Evolutionary conservation across 2,329 filamentous ascomycete species (phyloP), one percentile per base, ranked within the genome.

Genomic region (Colletotrichum lupini): DNA sequence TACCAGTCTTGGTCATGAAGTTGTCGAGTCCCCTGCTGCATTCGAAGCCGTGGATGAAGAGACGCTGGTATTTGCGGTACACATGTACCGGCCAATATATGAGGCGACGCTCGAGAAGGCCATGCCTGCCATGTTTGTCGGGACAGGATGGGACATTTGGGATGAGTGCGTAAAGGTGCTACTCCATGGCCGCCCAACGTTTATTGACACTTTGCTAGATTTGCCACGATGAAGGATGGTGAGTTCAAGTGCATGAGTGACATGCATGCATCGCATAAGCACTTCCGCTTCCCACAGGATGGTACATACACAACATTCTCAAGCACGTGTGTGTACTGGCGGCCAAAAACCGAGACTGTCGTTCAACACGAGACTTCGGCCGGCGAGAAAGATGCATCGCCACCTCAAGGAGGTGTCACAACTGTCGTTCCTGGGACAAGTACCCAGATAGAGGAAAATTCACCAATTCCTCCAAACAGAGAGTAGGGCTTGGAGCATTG

Each of bases 51-150:
- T 93, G 11, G 83, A 86, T 19, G 60, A 78, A 0, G 77, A 81
- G 0, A 87, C 89, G 0, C 78, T 94, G 1, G 83, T 92, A 2
- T 94, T 89, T 75, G 91, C 89, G 1, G 85, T 93, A 0, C 92
- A 93, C 63, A 85, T 91, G 71, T 90, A 91, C 69, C 83, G 82
- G 26, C 83, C 81, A 49, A 85, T 88, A 53, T 93, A 90, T 62
- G 82, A 87, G 26, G 79, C 84, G 6, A 85, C 90, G 0, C 80
- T 94, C 2, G 76, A 82, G 2, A 77, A 80, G 0, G 75, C 80
- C 0, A 76, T 85, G 1, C 91, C 92, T 0, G 85, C 82, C 0
- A 77, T 92, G 2, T 89, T 91, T 14, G 84, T 93, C 16, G 92
- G 91, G 0, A 92, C 88, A 0, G 82, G 83, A 0, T 86, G 85